Evolutionary conservation across 2,329 filamentous ascomycete genomes (phyloP), one percentile per base, ranked within the genome.

Genomic region (Fusarium sp.): DNA sequence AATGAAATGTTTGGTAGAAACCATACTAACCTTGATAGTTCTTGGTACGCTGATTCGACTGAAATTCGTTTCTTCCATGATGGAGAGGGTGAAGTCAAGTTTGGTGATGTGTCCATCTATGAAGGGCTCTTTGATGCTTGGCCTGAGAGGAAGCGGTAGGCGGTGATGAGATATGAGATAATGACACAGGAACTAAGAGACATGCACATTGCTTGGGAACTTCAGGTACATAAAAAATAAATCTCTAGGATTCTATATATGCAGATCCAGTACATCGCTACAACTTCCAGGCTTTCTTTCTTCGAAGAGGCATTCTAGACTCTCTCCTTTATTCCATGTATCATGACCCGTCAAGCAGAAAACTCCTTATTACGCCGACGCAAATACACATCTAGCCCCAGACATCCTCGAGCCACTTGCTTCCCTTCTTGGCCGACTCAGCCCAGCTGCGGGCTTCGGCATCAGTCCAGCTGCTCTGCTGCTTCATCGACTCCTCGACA

Each of bases 331-430:
- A 9, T 29, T 46, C 12, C 36, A 31, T 58, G n/a, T n/a, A n/a
- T 44, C 56, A 59, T 42, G n/a, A 31, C 31, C 24, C 24, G n/a
- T 42, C 14, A 12, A 33, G 27, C 46, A 53, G 16, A 33, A 12
- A 7, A 62, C 62, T 42, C 40, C 55, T 33, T 17, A 9, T n/a
- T 33, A 38, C 49, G 40, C 44, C 60, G 6, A 27, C 2, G 2
- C 6, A 55, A 16, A 60, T 27, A n/a, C n/a, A 9, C 14, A 9
- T 14, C 51, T n/a, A 86, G 24, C 84, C 84, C 87, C 86, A 88
- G 49, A 88, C 86, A 81, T 89, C 86, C 73, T 88, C 86, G 72
- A 84, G 84, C 86, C 86, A 88, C 75, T 86, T 87, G n/a, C 82
- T 84, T 31, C 81, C 81, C 73, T 83, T 85, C 82, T 87, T 88